Percentiles rank a stretch among this genome's conserved stretches.
phyloP scores from a whole-genome alignment of 352 stramenopile species.

The Phytophthora sansomeana region DNA sequence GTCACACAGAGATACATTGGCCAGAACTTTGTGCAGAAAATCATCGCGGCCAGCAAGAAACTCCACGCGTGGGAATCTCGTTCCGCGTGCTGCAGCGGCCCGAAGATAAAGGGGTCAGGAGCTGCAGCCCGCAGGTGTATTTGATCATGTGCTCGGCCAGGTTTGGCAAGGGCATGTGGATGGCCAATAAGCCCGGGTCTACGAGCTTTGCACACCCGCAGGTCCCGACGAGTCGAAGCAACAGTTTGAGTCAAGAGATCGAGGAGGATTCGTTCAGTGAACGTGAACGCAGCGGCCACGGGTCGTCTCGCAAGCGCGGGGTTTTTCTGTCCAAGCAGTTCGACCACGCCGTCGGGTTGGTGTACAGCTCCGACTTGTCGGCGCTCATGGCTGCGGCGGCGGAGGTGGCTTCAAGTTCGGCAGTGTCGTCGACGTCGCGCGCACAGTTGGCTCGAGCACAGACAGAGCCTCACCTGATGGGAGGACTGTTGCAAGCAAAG shows the following conservation, averaged over 20 bases:
- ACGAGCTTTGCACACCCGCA: constrained; percentile 22
- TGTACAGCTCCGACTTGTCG: constrained; percentile 76
- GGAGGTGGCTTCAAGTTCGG: constrained; percentile 6
- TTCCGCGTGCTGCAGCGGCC: constrained; percentile 74
- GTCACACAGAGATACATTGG: constrained; percentile 73
- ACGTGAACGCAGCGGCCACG: constrained; percentile 13
- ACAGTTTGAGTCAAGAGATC: constrained; percentile 16
- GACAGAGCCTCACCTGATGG: constrained; percentile 29
- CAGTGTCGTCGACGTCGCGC: constrained; percentile 6
- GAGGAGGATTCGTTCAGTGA: constrained; percentile 34
- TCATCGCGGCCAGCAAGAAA: constrained; percentile 73
- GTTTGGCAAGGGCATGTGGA: constrained; percentile 87
- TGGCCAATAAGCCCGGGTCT: constrained; percentile 51
- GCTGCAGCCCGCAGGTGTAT: constrained; percentile 52
- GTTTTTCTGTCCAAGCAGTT: constrained; percentile 82
- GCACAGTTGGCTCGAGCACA: constrained; percentile 29
- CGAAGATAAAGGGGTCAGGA: constrained; percentile 18
- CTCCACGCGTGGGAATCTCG: constrained; percentile 72
- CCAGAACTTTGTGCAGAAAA: constrained; percentile 75
- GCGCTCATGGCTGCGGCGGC: constrained; percentile 44
- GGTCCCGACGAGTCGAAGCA: constrained; percentile 30
- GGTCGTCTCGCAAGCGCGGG: constrained; percentile 25
- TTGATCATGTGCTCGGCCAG: constrained; percentile 78
- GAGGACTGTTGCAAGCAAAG: constrained; percentile 14
- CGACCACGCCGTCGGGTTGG: constrained; percentile 61